Conservation (phyloP, 805 yeast species). For the Komagataella ulmi region DNA sequence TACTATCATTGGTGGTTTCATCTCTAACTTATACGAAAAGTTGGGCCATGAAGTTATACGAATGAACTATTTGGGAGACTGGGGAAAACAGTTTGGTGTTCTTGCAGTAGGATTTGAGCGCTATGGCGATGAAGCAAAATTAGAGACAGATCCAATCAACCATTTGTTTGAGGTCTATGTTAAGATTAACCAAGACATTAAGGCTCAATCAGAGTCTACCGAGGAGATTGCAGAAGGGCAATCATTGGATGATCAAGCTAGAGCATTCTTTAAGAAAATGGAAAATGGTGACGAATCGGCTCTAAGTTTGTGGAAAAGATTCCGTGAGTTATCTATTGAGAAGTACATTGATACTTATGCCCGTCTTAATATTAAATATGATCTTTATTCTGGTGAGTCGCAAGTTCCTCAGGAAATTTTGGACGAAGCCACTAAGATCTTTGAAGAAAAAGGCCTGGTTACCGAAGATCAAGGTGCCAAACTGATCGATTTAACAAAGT, state of each 20-base stretch:
- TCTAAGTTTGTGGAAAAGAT: slow-evolving; percentile 64
- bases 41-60: slow-evolving; percentile 89
- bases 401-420: slow-evolving; percentile 70
- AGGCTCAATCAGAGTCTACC: slow-evolving; percentile 42
- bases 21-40: slow-evolving; percentile 79
- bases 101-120: slow-evolving; percentile 84
- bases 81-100: slow-evolving; percentile 98
- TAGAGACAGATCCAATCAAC: slow-evolving; percentile 73
- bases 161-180: slow-evolving; percentile 94
- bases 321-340: slow-evolving; percentile 83
- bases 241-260: slow-evolving; percentile 70
- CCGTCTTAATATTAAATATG: slow-evolving; percentile 81
- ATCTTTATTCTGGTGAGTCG: slow-evolving; percentile 90
- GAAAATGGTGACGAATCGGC: slow-evolving; percentile 87
- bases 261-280: slow-evolving; percentile 79
- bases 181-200: slow-evolving; percentile 65
- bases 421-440: slow-evolving; percentile 46
- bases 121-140: slow-evolving; percentile 69
- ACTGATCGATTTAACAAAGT: slow-evolving; percentile 68
- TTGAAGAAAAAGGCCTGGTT: slow-evolving; percentile 57
- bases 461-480: slow-evolving; percentile 87
- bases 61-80: slow-evolving; percentile 94
- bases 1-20: slow-evolving; percentile 94
- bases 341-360: slow-evolving; percentile 82
- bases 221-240: slow-evolving; percentile 35